Evolutionary conservation across 495 filamentous ascomycete species (phyloP).

Genomic region (Neurospora intermedia): DNA sequence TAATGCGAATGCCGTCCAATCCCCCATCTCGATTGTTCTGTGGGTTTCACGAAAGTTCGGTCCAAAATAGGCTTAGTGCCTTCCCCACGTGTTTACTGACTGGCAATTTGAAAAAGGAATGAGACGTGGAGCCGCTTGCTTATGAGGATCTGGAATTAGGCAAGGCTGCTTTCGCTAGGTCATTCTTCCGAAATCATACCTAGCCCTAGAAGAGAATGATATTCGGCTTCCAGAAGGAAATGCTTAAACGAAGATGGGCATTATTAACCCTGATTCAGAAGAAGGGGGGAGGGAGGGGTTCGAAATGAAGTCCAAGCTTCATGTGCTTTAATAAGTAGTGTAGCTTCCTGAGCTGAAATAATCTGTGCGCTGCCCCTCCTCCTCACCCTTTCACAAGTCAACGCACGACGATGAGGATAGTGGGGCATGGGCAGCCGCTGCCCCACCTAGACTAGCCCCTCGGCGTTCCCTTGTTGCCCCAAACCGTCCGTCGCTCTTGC

Average conservation of each 20-base stretch:
- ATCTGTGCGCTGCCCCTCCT: slow-evolving; percentile 22
- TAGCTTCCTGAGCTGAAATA: slow-evolving; percentile 4
- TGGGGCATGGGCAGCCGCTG: slow-evolving; percentile 3
- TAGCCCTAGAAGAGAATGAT: neutral
- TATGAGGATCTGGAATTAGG: neutral
- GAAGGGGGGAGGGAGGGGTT: neutral
- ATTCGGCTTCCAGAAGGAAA: neutral
- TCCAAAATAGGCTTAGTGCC: slow-evolving; percentile 17
- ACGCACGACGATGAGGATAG: slow-evolving; percentile 1
- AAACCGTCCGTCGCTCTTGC: slow-evolving; percentile 15
- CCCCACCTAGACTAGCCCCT: slow-evolving; percentile 8
- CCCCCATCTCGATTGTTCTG: slow-evolving; percentile 9
- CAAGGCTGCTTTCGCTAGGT: neutral
- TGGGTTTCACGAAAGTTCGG: slow-evolving; percentile 25
- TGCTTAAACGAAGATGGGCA: neutral
- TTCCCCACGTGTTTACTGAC: neutral
- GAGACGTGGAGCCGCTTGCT: neutral
- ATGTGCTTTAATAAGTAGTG: neutral
- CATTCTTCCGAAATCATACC: neutral
- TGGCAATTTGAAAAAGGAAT: neutral
- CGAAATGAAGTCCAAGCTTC: neutral
- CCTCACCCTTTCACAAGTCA: slow-evolving; percentile 7
- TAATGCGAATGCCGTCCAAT: neutral
- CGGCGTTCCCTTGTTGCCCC: slow-evolving; percentile 7
- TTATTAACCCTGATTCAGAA: neutral